Evolutionary conservation across 768 basidiomycete genomes (phyloP), one percentile per base, ranked within the genome.

Genomic region (Hygrocybe punicea): DNA sequence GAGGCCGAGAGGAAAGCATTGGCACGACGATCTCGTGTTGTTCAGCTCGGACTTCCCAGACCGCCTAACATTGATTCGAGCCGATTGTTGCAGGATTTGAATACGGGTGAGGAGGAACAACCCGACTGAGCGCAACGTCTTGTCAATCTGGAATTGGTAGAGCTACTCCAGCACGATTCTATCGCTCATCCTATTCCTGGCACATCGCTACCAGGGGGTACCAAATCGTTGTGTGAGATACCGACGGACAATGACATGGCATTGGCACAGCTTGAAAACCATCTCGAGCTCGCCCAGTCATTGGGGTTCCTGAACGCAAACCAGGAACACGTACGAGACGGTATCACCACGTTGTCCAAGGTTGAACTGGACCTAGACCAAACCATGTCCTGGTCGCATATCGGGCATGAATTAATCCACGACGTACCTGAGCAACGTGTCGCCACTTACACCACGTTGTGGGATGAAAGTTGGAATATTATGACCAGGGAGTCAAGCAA

Each of bases 121-220:
- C 67, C 80, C 21, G 68, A 69, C 0, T 72, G 76, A 6, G 89
- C 84, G 1, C 81, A 83, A 59, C 79, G 73, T 56, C 73, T 94
- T 33, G 79, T 99, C 64, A 81, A 93, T 64, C 68, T 74, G 17
- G 97, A 98, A 67, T 78, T 98, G 48, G 87, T 83, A 3, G 76
- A 78, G 39, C 79, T 99, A 45, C 74, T 98, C 58, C 81, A 85
- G 53, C 94, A 98, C 67, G 97, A 99, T 70, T 82, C 93, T 5
- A 84, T 98, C 55, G 81, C 83, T 0, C 78, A 94, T 71, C 95
- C 96, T 3, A 73, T 98, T 13, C 92, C 95, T 9, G 97, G 97
- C 2, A 94, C 93, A 9, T 80, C 81, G 21, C 78, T 81, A 35
- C 81, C 93, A 6, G 92, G 93, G 6, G 81, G 85, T 11, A 83